Evolutionary conservation across 305 asterid genomes (phyloP).

Genomic region (Caryopteris hybrid): DNA sequence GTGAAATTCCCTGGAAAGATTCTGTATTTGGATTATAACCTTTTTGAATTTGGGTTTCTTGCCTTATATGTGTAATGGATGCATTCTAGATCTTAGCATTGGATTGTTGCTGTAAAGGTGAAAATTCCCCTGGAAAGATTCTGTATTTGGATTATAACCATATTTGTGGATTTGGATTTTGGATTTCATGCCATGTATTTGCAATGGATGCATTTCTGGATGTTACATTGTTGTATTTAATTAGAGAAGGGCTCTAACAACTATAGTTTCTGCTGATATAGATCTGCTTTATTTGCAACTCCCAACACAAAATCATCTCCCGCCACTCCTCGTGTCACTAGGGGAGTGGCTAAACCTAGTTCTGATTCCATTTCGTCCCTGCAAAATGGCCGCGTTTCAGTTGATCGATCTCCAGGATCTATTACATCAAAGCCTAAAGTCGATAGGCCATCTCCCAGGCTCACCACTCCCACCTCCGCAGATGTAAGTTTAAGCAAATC

Average conservation of each 20-base stretch:
- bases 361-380: conserved; percentile 50
- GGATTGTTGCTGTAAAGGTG: too few relatives aligned
- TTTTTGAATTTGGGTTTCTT: background rate
- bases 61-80: conserved; percentile 1
- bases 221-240: conserved; percentile 19
- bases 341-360: conserved; percentile 53
- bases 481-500: conserved; percentile 49
- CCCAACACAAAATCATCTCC: conserved; percentile 50
- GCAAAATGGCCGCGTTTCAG: conserved; percentile 47
- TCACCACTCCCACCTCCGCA: conserved; percentile 52
- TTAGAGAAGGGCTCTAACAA: conserved; percentile 8
- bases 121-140: conserved; percentile 1
- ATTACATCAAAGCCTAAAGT: conserved; percentile 48
- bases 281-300: conserved; percentile 70
- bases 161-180: background rate
- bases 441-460: conserved; percentile 46
- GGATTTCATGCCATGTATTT: background rate
- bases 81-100: too few relatives aligned
- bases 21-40: conserved; percentile 12
- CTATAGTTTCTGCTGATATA: conserved; percentile 24
- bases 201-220: conserved; percentile 18
- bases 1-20: conserved; percentile 12
- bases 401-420: conserved; percentile 54
- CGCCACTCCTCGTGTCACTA: conserved; percentile 46
- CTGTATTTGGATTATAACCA: conserved; percentile 10